Evolutionary conservation across 2,329 filamentous ascomycete genomes (phyloP), one percentile per base, ranked within the genome.

Genomic region (Dactylonectria estremocensis): DNA sequence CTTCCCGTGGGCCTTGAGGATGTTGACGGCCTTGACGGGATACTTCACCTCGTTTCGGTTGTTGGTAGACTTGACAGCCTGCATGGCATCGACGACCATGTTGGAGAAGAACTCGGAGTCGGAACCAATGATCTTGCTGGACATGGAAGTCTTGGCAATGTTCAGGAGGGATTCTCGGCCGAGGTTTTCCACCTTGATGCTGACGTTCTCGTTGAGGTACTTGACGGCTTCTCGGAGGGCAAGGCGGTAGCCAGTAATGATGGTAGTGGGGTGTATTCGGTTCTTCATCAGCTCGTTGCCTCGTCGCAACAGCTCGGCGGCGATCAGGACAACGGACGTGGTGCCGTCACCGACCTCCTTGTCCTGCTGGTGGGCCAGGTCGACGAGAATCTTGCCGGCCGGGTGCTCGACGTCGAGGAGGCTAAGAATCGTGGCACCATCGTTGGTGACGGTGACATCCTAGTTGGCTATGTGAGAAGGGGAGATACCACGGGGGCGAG

Each of bases 211-310:
- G 84, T 94, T 95, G 92, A 99, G 97, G 85, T 98, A 99, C 85
- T 97, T 97, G 80, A 99, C 92, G 66, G 96, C 96, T 87, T 99
- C 96, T 78, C 96, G 90, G 74, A 99, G 89, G 68, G 96, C 96
- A 77, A 99, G 89, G 78, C 96, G 90, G 89, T 99, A 99, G 78
- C 96, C 96, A 69, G 95, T 98, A 81, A 99, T 99, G 84, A 99
- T 98, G 69, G 97, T 99, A 28, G 96, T 99, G 64, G 96, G 97
- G 85, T 99, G 96, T 89, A 99, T 99, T 82, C 95, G 93, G 90
- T 98, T 99, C 88, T 96, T 98, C 93, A 98, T 97, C 74, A 99
- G 89, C 85, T 99, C 96, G 86, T 99, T 99, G 71, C 91, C 96
- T 83, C 96, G 90, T 81, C 93, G 91, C 78, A 99, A 87, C 73